These are phyloP conservation scores for Botryotinia convoluta DNA, from an alignment of 2,329 filamentous ascomycete genomes.

Conservation along the genomic window DNA sequence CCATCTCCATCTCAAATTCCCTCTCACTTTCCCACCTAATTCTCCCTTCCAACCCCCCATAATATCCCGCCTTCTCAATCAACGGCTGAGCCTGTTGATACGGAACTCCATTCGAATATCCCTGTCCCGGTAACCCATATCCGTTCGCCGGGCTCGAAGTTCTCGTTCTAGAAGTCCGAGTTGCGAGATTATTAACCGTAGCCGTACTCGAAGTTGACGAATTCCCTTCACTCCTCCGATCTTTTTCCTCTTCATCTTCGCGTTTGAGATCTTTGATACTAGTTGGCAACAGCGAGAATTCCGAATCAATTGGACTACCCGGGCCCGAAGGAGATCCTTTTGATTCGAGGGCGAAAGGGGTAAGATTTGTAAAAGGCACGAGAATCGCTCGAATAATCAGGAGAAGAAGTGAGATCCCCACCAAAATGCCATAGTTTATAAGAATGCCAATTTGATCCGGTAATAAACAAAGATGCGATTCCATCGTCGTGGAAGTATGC, in stretches of 20 bases:
- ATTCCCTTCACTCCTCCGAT: slow-evolving; percentile 27
- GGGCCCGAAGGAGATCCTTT: slow-evolving; percentile 12
- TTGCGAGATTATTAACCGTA: slow-evolving; percentile 25
- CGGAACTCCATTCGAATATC: neutral
- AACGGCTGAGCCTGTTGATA: slow-evolving; percentile 19
- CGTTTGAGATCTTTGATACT: slow-evolving; percentile 28
- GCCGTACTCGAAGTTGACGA: slow-evolving; percentile 36
- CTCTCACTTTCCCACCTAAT: slow-evolving; percentile 20
- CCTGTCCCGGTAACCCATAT: slow-evolving; percentile 31
- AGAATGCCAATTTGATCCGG: slow-evolving; percentile 86
- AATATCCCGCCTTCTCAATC: slow-evolving; percentile 23
- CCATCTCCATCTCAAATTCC: slow-evolving; percentile 17
- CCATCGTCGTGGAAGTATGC: slow-evolving; percentile 58
- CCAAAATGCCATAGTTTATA: slow-evolving; percentile 69
- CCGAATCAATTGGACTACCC: neutral
- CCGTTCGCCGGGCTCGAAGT: slow-evolving; percentile 34
- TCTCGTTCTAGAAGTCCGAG: slow-evolving; percentile 31
- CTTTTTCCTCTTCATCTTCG: slow-evolving; percentile 18
- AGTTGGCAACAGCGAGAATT: slow-evolving; percentile 29
- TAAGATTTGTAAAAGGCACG: slow-evolving; percentile 52
- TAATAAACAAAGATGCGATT: slow-evolving; percentile 86
- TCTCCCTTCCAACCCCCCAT: slow-evolving; percentile 6
- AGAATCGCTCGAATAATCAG: slow-evolving; percentile 56
- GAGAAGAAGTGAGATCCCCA: slow-evolving; percentile 51
- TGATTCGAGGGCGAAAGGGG: slow-evolving; percentile 28